These are phyloP conservation scores for Aureobasidium uvarum DNA, from an alignment of 2,329 filamentous ascomycete genomes.

Conservation along the genomic window DNA sequence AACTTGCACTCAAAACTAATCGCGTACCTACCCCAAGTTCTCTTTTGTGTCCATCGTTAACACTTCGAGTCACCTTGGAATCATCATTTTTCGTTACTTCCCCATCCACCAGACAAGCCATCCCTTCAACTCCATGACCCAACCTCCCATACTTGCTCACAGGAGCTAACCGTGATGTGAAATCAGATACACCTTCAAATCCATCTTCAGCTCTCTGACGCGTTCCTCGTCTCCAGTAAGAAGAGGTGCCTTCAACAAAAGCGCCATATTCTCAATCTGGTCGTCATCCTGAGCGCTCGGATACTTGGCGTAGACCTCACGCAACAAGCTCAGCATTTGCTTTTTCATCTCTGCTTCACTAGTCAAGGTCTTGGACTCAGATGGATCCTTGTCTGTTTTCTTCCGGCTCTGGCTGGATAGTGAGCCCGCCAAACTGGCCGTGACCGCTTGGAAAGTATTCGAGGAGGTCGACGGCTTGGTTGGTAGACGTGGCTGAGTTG, in stretches of 20 bases:
- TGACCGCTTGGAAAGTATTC: background rate
- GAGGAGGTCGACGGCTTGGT: background rate
- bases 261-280: slow-evolving; percentile 3
- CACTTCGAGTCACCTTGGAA: background rate
- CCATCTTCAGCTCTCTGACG: slow-evolving; percentile 13
- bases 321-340: background rate
- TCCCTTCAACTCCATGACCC: background rate
- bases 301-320: slow-evolving; percentile 3
- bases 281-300: slow-evolving; percentile 7
- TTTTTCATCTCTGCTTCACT: background rate
- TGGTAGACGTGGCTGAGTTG: background rate
- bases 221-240: background rate
- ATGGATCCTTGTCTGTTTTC: background rate
- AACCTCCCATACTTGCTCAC: background rate
- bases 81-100: background rate
- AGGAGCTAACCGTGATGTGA: background rate
- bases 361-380: background rate
- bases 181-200: slow-evolving; percentile 11
- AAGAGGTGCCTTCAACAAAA: slow-evolving; percentile 1
- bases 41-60: background rate
- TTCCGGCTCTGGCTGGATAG: background rate
- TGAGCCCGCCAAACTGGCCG: background rate
- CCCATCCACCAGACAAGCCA: background rate
- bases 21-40: background rate
- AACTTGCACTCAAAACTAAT: background rate